phyloP scores from a whole-genome alignment of 352 stramenopile genomes.

The Pythium utonaiense region DNA sequence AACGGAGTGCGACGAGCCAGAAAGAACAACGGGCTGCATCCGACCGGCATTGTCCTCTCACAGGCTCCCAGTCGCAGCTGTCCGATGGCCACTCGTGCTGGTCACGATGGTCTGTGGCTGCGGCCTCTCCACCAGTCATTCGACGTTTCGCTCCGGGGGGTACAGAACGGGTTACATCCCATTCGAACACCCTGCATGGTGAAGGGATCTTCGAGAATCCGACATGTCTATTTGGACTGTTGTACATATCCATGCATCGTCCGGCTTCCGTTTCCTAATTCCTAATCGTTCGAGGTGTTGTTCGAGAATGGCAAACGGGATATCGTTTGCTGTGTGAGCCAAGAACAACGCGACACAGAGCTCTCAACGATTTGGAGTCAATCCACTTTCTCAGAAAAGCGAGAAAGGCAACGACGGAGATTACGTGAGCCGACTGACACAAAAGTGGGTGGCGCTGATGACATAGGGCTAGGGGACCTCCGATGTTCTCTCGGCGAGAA shows the following conservation, averaged over 20 bases:
- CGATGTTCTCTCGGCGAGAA: too few relatives aligned
- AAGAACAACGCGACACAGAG: neutral
- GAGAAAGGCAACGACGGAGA: neutral
- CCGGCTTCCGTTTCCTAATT: neutral
- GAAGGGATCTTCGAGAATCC: neutral
- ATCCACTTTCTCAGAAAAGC: neutral
- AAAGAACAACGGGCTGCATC: neutral
- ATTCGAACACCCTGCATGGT: neutral
- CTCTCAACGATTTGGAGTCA: too few relatives aligned
- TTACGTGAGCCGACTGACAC: slow-evolving; percentile 18
- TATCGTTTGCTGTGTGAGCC: too few relatives aligned
- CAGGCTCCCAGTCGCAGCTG: too few relatives aligned
- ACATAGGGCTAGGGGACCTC: slow-evolving; percentile 16
- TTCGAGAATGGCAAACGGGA: neutral
- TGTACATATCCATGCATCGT: neutral
- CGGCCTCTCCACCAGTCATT: slow-evolving; percentile 13
- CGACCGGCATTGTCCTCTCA: neutral
- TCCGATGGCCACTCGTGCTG: neutral
- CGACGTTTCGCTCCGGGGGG: neutral
- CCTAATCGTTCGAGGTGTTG: neutral
- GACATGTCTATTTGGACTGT: slow-evolving; percentile 1
- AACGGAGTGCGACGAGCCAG: slow-evolving; percentile 3
- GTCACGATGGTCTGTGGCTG: neutral
- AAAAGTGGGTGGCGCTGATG: slow-evolving; percentile 23
- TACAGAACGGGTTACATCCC: too few relatives aligned